Evolutionary conservation across 805 yeast genomes (phyloP), one percentile per base, ranked within the genome.

Genomic region (Pichia exigua): DNA sequence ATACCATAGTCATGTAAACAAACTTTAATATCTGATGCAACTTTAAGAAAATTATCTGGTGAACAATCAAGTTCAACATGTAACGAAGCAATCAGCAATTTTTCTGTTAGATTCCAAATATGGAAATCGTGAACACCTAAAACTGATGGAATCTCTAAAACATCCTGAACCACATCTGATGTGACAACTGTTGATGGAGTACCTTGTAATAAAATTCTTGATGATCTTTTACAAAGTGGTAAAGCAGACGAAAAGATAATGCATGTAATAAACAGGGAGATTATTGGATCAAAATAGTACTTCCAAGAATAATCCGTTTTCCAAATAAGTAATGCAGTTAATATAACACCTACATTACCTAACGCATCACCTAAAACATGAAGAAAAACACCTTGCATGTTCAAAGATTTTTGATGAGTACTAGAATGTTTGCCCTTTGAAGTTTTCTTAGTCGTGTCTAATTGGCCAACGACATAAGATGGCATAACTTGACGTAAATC

Each of bases 281-380:
- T 82, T 4, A 83, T 57, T 0, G 99, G 99, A 67, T 92, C 99
- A 52, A 85, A 74, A 64, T 87, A 87, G 66, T 69, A 89, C 62
- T 80, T 83, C 97, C 98, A 92, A 1, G 87, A 73, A 65, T 78
- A 92, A 59, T 89, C 85, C 0, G 98, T 89, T 66, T 86, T 83
- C 98, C 97, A 91, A 61, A 92, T 92, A 61, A 92, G 85, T 38
- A 92, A 56, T 3, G 98, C 99, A 2, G 97, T 83, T 4, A 77
- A 66, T 52, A 92, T 94, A 48, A 92, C 99, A 58, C 98, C 98
- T 50, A 92, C 71, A 65, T 92, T 92, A 56, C 99, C 98, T 51
- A 92, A 73, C 1, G 98, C 98, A 68, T 92, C 99, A 44, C 98
- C 98, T 59, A 94, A 56, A 13, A 94, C 99, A 64, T 92, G 99